phyloP scores from a whole-genome alignment of 2,329 filamentous ascomycete species.

The Colletotrichum tabaci region DNA sequence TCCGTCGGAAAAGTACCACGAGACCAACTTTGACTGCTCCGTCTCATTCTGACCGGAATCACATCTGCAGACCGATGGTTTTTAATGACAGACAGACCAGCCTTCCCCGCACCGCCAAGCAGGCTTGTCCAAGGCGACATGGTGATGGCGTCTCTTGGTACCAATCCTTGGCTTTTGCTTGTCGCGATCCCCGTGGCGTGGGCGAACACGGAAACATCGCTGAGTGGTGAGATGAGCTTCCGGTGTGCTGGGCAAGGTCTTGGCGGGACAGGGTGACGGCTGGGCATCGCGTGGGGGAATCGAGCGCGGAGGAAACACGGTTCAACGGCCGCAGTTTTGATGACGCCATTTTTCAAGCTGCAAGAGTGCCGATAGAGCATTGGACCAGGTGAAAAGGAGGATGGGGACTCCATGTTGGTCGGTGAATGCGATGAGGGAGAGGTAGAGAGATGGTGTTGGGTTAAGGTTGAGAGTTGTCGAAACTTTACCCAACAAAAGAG shows the following conservation, averaged over 20 bases:
- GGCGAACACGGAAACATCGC: not conserved
- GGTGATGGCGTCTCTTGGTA: not conserved
- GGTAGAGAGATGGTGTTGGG: not conserved
- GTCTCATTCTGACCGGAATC: not conserved
- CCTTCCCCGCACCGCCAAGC: slow-evolving; percentile 12
- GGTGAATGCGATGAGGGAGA: not conserved
- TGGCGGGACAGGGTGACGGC: not conserved
- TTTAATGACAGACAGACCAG: not conserved
- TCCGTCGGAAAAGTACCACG: not conserved
- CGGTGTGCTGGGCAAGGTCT: not conserved
- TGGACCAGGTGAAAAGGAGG: no score
- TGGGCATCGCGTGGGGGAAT: not conserved
- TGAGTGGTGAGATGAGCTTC: not conserved
- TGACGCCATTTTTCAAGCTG: not conserved
- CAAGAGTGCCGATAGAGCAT: no score
- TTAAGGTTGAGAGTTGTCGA: no score
- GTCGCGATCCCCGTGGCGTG: not conserved
- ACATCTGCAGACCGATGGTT: not conserved
- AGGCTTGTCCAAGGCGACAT: not conserved
- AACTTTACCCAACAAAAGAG: not conserved
- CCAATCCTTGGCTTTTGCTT: not conserved
- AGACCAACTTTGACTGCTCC: not conserved
- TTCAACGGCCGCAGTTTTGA: not conserved
- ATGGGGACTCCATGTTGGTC: no score
- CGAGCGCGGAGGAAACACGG: no score